Base-by-base conservation (phyloP, 2,329 filamentous ascomycete genomes). In the Aaosphaeria arxii region DNA sequence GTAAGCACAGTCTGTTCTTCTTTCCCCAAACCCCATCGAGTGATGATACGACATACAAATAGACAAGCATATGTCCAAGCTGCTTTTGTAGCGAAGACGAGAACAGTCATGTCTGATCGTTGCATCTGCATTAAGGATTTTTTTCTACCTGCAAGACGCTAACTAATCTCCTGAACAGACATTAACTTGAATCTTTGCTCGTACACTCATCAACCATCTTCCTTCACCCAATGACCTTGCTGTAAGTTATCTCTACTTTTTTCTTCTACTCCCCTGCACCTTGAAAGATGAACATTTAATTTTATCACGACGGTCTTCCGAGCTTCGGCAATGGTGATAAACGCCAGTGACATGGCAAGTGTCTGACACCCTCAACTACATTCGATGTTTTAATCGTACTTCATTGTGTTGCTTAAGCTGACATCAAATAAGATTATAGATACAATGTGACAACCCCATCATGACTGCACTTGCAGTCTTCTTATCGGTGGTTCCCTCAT, bases 51-150 rank as follows among this genome's bases (percentile, higher is more conserved):
- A 90, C 86, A 79, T 77, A 80, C 81, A 78, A 73, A 86, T 84
- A 83, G 89, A 95, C 90, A 95, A 95, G 89, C 89, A 95, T 95
- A 95, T 95, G 89, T 95, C 90, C 81, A 86, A 95, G 90, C 84
- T 79, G 76, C 60, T 50, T 47, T 43, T 40, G 59, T 44, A 60
- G 66, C 66, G 73, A 79, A 68, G 80, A 82, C 69, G 67, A 71
- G 54, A 66, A 57, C 58, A 56, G 67, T 71, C 66, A 61, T 49
- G 52, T 49, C 68, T 71, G 69, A 71, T 54, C 48, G 45, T 53
- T 45, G 29, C 48, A 33, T 41, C 11, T 33, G 43, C 36, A 6
- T 24, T 38, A 36, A 29, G 78, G 11, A 36, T 33, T 9, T 5
- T 40, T 28, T 46, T 40, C 24, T 33, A 5, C 49, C 39, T 42